phyloP scores from a whole-genome alignment of 306 rosid genomes.

The Trichosanthes truncata region DNA sequence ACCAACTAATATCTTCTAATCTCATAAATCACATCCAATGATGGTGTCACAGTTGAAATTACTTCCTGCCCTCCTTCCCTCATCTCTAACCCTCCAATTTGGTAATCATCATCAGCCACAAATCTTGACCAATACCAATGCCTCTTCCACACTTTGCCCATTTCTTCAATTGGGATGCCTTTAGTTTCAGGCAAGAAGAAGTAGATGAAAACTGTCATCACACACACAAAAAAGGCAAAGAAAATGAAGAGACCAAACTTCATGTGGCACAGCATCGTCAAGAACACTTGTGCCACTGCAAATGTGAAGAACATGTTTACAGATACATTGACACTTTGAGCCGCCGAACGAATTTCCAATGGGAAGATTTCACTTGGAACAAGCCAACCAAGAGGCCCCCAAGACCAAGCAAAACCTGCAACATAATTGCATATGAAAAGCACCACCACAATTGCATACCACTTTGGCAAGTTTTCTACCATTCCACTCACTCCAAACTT shows the following conservation, averaged over 20 bases:
- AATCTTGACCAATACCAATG: conserved; percentile 73
- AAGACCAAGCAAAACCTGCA: conserved; percentile 88
- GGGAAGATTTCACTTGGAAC: conserved; percentile 97
- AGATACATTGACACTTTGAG: conserved; percentile 76
- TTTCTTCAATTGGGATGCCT: conserved; percentile 88
- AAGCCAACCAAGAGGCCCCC: conserved; percentile 96
- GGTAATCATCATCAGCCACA: conserved; percentile 26
- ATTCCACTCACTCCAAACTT: conserved; percentile 63
- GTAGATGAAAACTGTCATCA: conserved; percentile 51
- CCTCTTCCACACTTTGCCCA: conserved; percentile 58
- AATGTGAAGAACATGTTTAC: conserved; percentile 84
- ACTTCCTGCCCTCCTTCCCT: not conserved
- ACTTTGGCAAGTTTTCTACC: conserved; percentile 60
- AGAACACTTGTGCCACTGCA: conserved; percentile 54
- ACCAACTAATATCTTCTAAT: not conserved
- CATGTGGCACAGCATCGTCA: conserved; percentile 73
- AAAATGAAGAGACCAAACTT: conserved; percentile 80
- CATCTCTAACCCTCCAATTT: not conserved
- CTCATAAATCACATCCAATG: not conserved
- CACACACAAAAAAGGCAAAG: conserved; percentile 61
- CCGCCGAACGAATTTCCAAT: conserved; percentile 80
- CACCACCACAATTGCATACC: conserved; percentile 88
- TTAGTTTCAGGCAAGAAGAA: conserved; percentile 73
- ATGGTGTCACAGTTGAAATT: conserved; percentile 7
- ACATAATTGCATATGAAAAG: conserved; percentile 75